Base-by-base conservation (phyloP, 305 asterid species). In the Withania somnifera region DNA sequence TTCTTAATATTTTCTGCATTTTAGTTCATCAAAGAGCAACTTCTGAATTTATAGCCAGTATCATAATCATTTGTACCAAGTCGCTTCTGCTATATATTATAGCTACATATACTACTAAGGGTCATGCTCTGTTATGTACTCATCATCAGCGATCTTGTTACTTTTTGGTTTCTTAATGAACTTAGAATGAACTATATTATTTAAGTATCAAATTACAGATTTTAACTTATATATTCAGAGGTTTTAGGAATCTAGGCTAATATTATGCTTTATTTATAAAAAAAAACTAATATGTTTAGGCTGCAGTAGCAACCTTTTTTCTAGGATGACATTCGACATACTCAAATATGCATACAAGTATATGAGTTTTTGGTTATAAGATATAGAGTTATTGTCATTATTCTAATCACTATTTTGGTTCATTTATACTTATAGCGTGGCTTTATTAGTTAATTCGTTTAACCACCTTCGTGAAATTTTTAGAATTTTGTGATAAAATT, bases 1-100 rank as follows among this genome's bases (percentile, higher is more conserved):
- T 87, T 56, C 61, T 57, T 10, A 78, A 28, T 36, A 77, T 60
- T 51, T 40, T 81, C 42, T 68, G 30, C 77, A 45, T 86, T 47
- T 47, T 17, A 26, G 42, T 17, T 26, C 80, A 47, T 50, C 28
- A 75, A 75, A 26, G 28, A 50, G 36, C 58, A 66, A 40, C 38
- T 19, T 78, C 61, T 17, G 80, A 34, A 51, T 28, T 50, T 50
- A 11, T 47, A 4, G 1, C 14, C 58, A 15, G 34, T 75, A 9
- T 50, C 61, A 73, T 24, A 63, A 73, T 75, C n/a, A 28, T 75
- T 26, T 45, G 79, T 13, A 15, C 14, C 79, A 24, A 50, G 80
- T 50, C 6, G 32, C n/a, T 75, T 50, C 45, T 26, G 80, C 45
- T 26, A 8, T 30, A 28, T 30, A 7, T 10, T 17, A 8, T 75